Percentiles rank a stretch among this genome's conserved stretches.
These are phyloP conservation scores for Orobanche coerulescens DNA, from an alignment of 257 asterid genomes.

Conservation along the genomic window DNA sequence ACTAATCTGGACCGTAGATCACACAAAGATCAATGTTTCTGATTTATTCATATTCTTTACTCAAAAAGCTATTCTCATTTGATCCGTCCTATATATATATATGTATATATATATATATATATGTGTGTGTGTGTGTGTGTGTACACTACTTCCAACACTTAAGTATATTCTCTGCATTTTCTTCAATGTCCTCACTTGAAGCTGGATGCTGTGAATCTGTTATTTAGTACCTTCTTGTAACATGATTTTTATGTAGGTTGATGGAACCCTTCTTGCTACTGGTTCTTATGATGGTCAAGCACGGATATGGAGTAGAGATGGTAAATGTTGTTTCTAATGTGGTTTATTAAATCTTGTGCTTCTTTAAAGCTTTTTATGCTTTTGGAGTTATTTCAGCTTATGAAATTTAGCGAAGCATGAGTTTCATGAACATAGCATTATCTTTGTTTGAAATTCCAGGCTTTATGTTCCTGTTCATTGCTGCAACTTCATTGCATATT, in stretches of 20 bases:
- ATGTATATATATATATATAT: no score
- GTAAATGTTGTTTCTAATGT: slow-evolving; percentile 35
- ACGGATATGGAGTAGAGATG: slow-evolving; percentile 88
- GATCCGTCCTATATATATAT: no score
- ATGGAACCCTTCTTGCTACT: slow-evolving; percentile 89
- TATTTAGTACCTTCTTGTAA: slow-evolving; percentile 14
- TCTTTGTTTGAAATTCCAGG: background rate
- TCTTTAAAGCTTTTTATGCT: slow-evolving; percentile 4
- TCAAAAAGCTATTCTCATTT: no score
- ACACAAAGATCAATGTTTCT: no score
- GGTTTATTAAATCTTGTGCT: slow-evolving; percentile 9
- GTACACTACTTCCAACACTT: background rate
- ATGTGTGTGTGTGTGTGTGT: no score
- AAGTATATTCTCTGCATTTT: background rate
- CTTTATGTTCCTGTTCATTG: slow-evolving; percentile 13
- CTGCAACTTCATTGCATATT: slow-evolving; percentile 3
- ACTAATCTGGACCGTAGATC: no score
- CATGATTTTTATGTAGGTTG: slow-evolving; percentile 45
- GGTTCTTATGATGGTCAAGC: slow-evolving; percentile 99
- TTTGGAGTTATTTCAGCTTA: slow-evolving; percentile 11
- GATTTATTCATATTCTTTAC: no score
- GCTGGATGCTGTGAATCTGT: slow-evolving; percentile 5
- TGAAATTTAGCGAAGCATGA: slow-evolving; percentile 4
- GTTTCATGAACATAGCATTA: background rate
- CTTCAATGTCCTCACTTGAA: background rate